A percentile compares a stretch with the other conserved stretches of the same genome.
Conservation (phyloP, 2,329 filamentous ascomycete genomes). For the Cladosporium sp. region DNA sequence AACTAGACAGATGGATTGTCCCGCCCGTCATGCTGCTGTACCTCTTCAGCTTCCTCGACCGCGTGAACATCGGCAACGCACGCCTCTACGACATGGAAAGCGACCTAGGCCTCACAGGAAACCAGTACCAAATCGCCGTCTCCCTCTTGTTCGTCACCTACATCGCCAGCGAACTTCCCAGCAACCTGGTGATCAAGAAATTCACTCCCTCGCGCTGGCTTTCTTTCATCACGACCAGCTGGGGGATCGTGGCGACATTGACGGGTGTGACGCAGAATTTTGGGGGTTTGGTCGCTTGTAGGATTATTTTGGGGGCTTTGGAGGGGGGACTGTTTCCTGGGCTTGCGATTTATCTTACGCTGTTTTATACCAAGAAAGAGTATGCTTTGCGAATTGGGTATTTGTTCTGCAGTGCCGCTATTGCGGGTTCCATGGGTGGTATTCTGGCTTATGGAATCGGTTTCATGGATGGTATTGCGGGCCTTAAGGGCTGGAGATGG, state of each 20-base stretch:
- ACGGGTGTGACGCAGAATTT: slow-evolving; percentile 44
- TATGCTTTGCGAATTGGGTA: slow-evolving; percentile 40
- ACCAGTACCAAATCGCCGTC: slow-evolving; percentile 32
- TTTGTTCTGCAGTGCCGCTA: slow-evolving; percentile 42
- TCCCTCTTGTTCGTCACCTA: slow-evolving; percentile 20
- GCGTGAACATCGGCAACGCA: slow-evolving; percentile 20
- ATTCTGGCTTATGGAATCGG: slow-evolving; percentile 50
- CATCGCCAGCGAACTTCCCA: slow-evolving; percentile 45
- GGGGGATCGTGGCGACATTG: slow-evolving; percentile 43
- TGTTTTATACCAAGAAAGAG: slow-evolving; percentile 43
- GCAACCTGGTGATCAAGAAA: slow-evolving; percentile 46
- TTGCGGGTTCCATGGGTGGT: slow-evolving; percentile 45
- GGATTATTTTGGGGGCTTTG: slow-evolving; percentile 26
- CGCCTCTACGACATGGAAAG: slow-evolving; percentile 39
- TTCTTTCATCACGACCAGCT: slow-evolving; percentile 28
- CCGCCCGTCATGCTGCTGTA: slow-evolving; percentile 52
- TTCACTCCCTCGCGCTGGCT: slow-evolving; percentile 34
- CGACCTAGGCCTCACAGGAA: slow-evolving; percentile 38
- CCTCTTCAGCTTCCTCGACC: slow-evolving; percentile 48
- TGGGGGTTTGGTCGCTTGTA: slow-evolving; percentile 37
- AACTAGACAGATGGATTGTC: slow-evolving; percentile 45
- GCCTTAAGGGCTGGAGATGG: slow-evolving; percentile 64
- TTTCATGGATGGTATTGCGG: slow-evolving; percentile 61
- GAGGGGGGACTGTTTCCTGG: slow-evolving; percentile 23
- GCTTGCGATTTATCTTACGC: slow-evolving; percentile 36